Evolutionary conservation across 2,329 filamentous ascomycete genomes (phyloP), one percentile per base, ranked within the genome.

Genomic region (Dactylonectria estremocensis): DNA sequence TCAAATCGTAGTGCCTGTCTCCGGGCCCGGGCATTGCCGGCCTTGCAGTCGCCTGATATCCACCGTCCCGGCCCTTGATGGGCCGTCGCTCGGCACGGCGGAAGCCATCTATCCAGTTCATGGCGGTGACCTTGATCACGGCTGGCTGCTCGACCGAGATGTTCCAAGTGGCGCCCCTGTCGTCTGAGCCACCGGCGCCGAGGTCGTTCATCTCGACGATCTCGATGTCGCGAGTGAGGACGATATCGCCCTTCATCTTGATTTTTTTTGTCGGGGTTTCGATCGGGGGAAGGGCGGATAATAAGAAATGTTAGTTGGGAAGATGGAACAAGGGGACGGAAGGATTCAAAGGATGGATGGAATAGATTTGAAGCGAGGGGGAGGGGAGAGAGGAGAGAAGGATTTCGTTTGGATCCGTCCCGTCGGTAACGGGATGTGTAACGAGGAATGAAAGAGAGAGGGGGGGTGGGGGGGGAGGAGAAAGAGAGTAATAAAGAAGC

Each of bases 191-290:
- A 43, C 28, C 52, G n/a, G 58, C 9, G 35, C 46, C 24, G 45
- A 66, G 46, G 20, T 61, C 45, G 20, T 66, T 66, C 64, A 66
- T 66, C 64, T 66, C 64, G 58, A 66, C 54, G 20, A 66, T 58
- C 10, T 66, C 64, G 58, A 66, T 58, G 40, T 66, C 64, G 46
- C 58, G 53, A 7, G 64, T 66, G 24, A 28, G 24, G 28, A 66
- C 52, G 53, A 66, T 62, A 53, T 66, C 64, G 57, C 64, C 64
- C 24, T 61, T 62, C 58, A 50, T 66, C 28, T 22, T 58, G 37
- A 48, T 28, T 28, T 28, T 28, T 22, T 49, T 43, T 28, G 24
- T 28, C 24, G 7, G 24, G 49, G 24, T n/a, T 28, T 28, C 24
- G 24, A 28, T 18, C 3, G 18, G 9, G n/a, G 31, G 13, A 14